These are phyloP conservation scores for Pulveroboletus sp. DNA, from an alignment of 768 basidiomycete genomes.

Conservation along the genomic window DNA sequence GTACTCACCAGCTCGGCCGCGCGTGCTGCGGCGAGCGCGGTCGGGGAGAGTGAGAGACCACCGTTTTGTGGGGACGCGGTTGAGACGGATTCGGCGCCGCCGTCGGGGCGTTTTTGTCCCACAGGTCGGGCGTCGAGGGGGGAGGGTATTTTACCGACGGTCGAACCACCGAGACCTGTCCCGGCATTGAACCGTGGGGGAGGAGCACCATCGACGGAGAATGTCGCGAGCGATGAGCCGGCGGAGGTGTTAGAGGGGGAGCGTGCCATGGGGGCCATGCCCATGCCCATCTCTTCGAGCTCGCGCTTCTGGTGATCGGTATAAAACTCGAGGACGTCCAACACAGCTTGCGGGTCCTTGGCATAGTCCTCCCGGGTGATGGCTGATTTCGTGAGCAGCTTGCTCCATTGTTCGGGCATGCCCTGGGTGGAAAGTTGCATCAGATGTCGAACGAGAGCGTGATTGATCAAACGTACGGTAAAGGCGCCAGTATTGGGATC, in stretches of 20 bases:
- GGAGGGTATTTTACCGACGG: conserved; percentile 42
- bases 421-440: conserved; percentile 48
- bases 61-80: conserved; percentile 32
- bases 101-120: conserved; percentile 44
- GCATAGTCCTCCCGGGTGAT: conserved; percentile 98
- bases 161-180: conserved; percentile 79
- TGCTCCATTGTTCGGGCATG: conserved; percentile 96
- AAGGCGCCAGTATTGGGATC: conserved; percentile 93
- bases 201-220: conserved; percentile 36
- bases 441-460: not conserved
- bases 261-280: conserved; percentile 25
- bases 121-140: conserved; percentile 35
- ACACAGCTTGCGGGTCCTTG: conserved; percentile 93
- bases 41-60: conserved; percentile 43
- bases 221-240: conserved; percentile 34
- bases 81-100: conserved; percentile 31
- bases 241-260: conserved; percentile 17
- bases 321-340: conserved; percentile 98
- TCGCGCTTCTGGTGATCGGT: conserved; percentile 98
- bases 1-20: conserved; percentile 65
- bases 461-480: conserved; percentile 57
- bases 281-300: conserved; percentile 56
- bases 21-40: conserved; percentile 47
- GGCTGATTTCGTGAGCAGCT: conserved; percentile 93
- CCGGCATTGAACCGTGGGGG: conserved; percentile 87